Conservation (phyloP, 371 early-diverging fungal species). For the Mucor racemosus region DNA sequence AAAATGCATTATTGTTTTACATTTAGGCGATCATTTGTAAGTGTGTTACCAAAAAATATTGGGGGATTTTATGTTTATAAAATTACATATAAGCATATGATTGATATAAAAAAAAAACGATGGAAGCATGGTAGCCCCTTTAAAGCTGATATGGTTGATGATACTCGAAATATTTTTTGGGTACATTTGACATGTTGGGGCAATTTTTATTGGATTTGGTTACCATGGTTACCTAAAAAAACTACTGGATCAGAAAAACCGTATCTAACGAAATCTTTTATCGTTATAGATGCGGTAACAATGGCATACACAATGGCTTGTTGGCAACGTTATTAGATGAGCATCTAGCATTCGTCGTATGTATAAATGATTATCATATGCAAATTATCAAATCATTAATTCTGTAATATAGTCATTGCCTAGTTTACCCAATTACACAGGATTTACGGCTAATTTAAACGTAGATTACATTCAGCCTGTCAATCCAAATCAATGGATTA, state of each 20-base stretch:
- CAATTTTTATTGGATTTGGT: slow-evolving; percentile 8
- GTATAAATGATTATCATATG: neutral
- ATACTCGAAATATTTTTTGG: neutral
- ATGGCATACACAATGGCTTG: slow-evolving; percentile 73
- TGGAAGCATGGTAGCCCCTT: neutral
- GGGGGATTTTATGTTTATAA: neutral
- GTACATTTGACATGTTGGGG: slow-evolving; percentile 16
- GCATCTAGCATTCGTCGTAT: slow-evolving; percentile 58
- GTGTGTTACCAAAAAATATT: slow-evolving; percentile 8
- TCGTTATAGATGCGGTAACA: slow-evolving; percentile 58
- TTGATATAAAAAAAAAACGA: neutral
- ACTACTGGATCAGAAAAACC: neutral
- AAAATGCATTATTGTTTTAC: slow-evolving; percentile 40
- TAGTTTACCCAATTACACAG: slow-evolving; percentile 67
- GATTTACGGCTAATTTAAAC: slow-evolving; percentile 78
- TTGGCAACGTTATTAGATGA: slow-evolving; percentile 75
- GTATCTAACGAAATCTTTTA: neutral
- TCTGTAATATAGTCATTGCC: slow-evolving; percentile 49
- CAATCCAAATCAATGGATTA: slow-evolving; percentile 64
- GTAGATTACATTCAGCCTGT: slow-evolving; percentile 73
- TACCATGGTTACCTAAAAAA: slow-evolving; percentile 8
- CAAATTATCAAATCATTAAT: no score
- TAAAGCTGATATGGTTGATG: no score
- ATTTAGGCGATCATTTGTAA: slow-evolving; percentile 49
- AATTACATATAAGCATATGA: neutral